phyloP scores from a whole-genome alignment of 2,329 filamentous ascomycete genomes.

The Cladophialophora bantiana region DNA sequence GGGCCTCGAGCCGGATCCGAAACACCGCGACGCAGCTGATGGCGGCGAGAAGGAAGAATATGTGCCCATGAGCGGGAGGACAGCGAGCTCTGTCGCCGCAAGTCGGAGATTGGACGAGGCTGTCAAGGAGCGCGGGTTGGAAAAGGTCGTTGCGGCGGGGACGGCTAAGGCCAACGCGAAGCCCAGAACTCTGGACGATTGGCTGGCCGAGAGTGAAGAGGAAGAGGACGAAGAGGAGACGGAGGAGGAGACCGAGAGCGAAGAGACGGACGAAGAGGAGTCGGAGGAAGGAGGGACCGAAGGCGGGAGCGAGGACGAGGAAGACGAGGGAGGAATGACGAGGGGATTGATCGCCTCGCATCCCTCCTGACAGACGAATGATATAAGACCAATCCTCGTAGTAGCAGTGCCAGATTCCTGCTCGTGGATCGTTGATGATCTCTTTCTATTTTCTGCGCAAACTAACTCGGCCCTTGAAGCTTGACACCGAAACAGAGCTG shows the following conservation, averaged over 20 bases:
- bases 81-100: conserved; percentile 46
- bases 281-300: conserved; percentile 23
- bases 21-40: conserved; percentile 68
- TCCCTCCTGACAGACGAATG: background rate
- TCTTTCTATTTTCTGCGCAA: background rate
- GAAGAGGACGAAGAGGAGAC: conserved; percentile 55
- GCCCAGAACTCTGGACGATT: conserved; percentile 88
- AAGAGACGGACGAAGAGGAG: conserved; percentile 28
- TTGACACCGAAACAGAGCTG: no score
- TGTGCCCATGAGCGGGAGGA: conserved; percentile 45
- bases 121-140: conserved; percentile 50
- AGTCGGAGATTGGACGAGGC: conserved; percentile 53
- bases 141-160: conserved; percentile 41
- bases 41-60: conserved; percentile 40
- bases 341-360: conserved; percentile 13
- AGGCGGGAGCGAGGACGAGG: background rate
- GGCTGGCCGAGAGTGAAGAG: conserved; percentile 77
- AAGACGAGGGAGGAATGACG: conserved; percentile 17
- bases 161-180: conserved; percentile 49
- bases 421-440: background rate
- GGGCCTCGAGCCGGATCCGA: conserved; percentile 79
- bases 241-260: conserved; percentile 30
- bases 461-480: no score
- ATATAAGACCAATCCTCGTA: no score
- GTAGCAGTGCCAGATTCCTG: background rate